phyloP scores from a whole-genome alignment of 495 filamentous ascomycete genomes.

The Aspergillus cristatus region DNA sequence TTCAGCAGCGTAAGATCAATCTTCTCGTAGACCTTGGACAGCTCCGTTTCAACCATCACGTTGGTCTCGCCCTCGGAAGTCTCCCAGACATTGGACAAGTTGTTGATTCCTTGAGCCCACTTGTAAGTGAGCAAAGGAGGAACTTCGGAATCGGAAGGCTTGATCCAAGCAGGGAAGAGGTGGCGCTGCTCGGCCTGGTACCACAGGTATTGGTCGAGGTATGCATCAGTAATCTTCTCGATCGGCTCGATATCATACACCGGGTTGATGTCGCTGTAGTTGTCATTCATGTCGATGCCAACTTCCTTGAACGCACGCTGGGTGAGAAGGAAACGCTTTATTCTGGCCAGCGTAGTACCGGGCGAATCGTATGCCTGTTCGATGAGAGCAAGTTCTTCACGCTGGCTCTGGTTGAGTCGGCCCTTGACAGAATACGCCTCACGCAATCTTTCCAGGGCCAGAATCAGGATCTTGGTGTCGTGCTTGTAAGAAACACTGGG shows the following conservation, averaged over 20 bases:
- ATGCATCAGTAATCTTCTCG: slow-evolving; percentile 99
- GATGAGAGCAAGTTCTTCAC: slow-evolving; percentile 93
- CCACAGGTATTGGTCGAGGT: slow-evolving; percentile 98
- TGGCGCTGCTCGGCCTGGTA: slow-evolving; percentile 98
- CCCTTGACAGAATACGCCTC: slow-evolving; percentile 99
- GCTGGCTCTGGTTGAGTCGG: slow-evolving; percentile 91
- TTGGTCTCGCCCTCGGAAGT: slow-evolving; percentile 93
- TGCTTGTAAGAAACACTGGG: slow-evolving; percentile 99
- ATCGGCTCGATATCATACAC: slow-evolving; percentile 99
- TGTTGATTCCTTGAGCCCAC: slow-evolving; percentile 99
- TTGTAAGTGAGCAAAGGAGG: slow-evolving; percentile 97
- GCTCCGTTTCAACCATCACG: slow-evolving; percentile 96
- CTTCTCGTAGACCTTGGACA: slow-evolving; percentile 99
- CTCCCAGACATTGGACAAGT: slow-evolving; percentile 95
- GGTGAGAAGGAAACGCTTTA: slow-evolving; percentile 96
- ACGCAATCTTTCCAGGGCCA: slow-evolving; percentile 86
- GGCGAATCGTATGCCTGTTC: slow-evolving; percentile 99
- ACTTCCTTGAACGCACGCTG: slow-evolving; percentile 99
- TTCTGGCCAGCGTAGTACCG: slow-evolving; percentile 88
- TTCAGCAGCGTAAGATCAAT: slow-evolving; percentile 96
- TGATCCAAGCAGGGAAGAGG: slow-evolving; percentile 98
- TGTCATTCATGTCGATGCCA: slow-evolving; percentile 99
- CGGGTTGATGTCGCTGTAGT: slow-evolving; percentile 97
- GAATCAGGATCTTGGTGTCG: slow-evolving; percentile 97
- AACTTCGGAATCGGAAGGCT: slow-evolving; percentile 97